Evolutionary conservation across 1,284 basidiomycete species (phyloP), one percentile per base, ranked within the genome.

Genomic region (Anthracocystis panici-leucophaei): DNA sequence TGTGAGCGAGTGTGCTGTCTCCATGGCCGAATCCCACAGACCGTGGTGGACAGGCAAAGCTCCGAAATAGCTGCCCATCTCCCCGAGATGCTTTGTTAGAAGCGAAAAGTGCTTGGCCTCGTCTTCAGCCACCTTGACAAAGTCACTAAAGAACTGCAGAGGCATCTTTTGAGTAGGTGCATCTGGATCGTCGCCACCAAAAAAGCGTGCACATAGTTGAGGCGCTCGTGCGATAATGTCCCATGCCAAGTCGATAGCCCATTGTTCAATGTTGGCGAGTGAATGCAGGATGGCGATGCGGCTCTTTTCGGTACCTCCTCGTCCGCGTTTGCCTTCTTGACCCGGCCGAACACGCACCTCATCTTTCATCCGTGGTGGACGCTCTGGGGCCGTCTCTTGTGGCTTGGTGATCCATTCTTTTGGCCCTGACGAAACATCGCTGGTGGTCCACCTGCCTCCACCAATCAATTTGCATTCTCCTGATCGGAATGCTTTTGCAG

Each of bases 181-280:
- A 25, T 71, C 62, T 51, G 62, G 57, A 33, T 65, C 49, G 25
- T 68, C 53, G 10, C 35, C 52, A 8, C 46, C 38, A 49, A 69
- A 70, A 54, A 74, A 68, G 3, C 45, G 44, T 2, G 81, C 82
- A 29, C 73, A 81, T 18, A 83, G 70, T 27, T 72, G 59, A 29
- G 79, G 78, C 12, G 72, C 80, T 14, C 92, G 89, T 3, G 90
- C 92, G 80, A 94, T 92, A 68, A 93, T 93, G 80, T 85, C 84
- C 68, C 82, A 85, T 2, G 85, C 82, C n/a, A 86, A 73, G 57
- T 86, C 84, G 33, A 85, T 83, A 18, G 93, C 93, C 91, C 93
- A 96, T 82, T 94, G 93, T 80, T 95, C 93, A 57, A 96, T 94
- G 83, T 94, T 94, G 1, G 93, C 93, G 5, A 95, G 87, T 2